Conservation (phyloP, 331 rosid species). For the Ulmus americana region DNA sequence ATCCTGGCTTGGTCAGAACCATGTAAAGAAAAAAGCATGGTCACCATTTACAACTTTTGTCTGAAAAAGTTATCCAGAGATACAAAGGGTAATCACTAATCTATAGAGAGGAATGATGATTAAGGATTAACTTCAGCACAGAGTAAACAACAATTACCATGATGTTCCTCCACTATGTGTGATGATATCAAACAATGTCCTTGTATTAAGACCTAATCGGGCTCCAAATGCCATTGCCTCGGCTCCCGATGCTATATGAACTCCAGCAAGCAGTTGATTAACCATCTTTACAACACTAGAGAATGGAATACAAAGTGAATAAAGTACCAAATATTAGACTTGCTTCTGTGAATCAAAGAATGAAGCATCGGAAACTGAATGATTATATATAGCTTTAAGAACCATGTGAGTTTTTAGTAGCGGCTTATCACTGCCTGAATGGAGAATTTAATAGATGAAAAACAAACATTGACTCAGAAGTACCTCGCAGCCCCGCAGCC, state of each 20-base stretch:
- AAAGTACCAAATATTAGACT: background rate
- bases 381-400: background rate
- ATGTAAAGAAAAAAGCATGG: background rate
- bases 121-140: background rate
- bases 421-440: background rate
- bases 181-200: slow-evolving; percentile 62
- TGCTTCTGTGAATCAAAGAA: background rate
- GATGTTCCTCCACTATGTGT: slow-evolving; percentile 76
- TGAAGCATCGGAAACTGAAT: background rate
- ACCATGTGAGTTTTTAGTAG: slow-evolving; percentile 5
- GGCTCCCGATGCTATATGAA: slow-evolving; percentile 89
- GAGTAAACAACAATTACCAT: slow-evolving; percentile 44
- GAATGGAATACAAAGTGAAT: slow-evolving; percentile 25
- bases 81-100: background rate
- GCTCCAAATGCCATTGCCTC: slow-evolving; percentile 98
- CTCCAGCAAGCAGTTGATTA: slow-evolving; percentile 96
- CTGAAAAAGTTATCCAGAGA: background rate
- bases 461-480: slow-evolving; percentile 21
- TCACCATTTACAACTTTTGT: background rate
- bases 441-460: background rate
- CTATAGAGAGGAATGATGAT: background rate
- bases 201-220: slow-evolving; percentile 74
- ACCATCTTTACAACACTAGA: slow-evolving; percentile 91
- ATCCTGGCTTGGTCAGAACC: too few relatives aligned
- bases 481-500: slow-evolving; percentile 96